Evolutionary conservation across 768 basidiomycete species (phyloP).

Genomic region (Xerocomus brunneocitrinus): DNA sequence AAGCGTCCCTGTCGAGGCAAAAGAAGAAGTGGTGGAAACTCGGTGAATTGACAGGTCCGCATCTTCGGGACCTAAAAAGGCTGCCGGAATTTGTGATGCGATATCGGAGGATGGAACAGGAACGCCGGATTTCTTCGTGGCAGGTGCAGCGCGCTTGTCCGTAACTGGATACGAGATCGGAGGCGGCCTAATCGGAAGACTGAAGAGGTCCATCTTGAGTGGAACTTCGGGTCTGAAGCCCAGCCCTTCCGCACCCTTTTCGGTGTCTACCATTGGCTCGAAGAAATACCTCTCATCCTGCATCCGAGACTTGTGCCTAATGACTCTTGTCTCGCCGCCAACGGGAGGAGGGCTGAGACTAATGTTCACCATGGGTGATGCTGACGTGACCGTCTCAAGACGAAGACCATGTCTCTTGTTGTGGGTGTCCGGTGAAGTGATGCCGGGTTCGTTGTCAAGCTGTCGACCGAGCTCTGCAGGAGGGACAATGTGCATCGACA

Average conservation of each 20-base stretch:
- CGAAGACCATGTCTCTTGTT: neutral
- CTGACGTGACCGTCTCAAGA: neutral
- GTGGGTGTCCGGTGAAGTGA: slow-evolving; percentile 8
- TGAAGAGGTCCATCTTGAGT: neutral
- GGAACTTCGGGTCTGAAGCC: slow-evolving; percentile 10
- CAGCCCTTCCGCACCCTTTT: neutral
- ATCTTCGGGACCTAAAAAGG: neutral
- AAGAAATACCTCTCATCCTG: neutral
- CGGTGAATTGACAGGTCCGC: neutral
- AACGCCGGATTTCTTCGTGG: neutral
- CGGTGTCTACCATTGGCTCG: neutral
- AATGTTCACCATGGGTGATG: slow-evolving; percentile 1
- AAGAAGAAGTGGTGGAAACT: neutral
- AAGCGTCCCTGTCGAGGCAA: neutral
- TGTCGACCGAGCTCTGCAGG: slow-evolving; percentile 12
- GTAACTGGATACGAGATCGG: neutral
- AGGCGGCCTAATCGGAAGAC: neutral
- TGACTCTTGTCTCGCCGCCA: neutral
- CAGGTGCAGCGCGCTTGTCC: slow-evolving; percentile 9
- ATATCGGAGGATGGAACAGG: neutral
- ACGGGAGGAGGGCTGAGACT: slow-evolving; percentile 2
- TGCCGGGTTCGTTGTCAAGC: neutral
- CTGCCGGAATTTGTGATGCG: neutral
- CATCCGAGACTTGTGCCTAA: neutral
- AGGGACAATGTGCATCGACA: slow-evolving; percentile 1